phyloP scores from a whole-genome alignment of 805 yeast genomes.

The Cyberlindnera bimundalis region DNA sequence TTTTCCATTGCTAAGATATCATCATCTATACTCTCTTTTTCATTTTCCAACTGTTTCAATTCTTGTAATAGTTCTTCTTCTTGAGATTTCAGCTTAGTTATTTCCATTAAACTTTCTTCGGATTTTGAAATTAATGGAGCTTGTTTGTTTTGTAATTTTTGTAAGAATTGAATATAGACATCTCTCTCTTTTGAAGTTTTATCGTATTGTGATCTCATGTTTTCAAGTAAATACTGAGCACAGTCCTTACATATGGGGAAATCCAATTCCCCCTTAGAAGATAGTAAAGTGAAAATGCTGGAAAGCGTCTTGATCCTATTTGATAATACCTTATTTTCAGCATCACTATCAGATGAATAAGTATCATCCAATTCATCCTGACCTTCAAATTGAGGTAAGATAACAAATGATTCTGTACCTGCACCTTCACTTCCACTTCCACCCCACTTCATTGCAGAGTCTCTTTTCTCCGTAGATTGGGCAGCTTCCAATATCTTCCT shows the following conservation, averaged over 20 bases:
- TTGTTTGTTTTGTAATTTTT: slow-evolving; percentile 58
- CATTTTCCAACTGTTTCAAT: slow-evolving; percentile 40
- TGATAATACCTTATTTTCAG: slow-evolving; percentile 38
- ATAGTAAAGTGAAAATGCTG: slow-evolving; percentile 66
- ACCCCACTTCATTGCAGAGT: slow-evolving; percentile 12
- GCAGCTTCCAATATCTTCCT: slow-evolving; percentile 12
- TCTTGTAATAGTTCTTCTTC: slow-evolving; percentile 45
- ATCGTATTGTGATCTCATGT: slow-evolving; percentile 66
- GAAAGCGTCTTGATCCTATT: slow-evolving; percentile 50
- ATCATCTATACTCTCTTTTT: slow-evolving; percentile 28
- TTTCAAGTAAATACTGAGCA: slow-evolving; percentile 59
- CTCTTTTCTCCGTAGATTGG: slow-evolving; percentile 1
- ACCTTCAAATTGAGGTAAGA: slow-evolving; percentile 27
- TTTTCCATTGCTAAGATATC: slow-evolving; percentile 37
- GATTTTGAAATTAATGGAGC: slow-evolving; percentile 34
- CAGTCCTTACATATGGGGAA: slow-evolving; percentile 90
- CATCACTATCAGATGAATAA: slow-evolving; percentile 25
- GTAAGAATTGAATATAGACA: slow-evolving; percentile 67
- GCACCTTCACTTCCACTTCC: slow-evolving; percentile 11
- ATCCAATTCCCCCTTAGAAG: slow-evolving; percentile 71
- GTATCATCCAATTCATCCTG: slow-evolving; percentile 28
- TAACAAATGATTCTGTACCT: slow-evolving; percentile 26
- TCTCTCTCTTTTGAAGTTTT: slow-evolving; percentile 76
- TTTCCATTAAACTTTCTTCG: slow-evolving; percentile 24
- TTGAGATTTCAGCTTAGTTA: slow-evolving; percentile 32